These are phyloP conservation scores for Suhomyces coccinellae DNA, from an alignment of 1,139 yeast genomes.

Conservation along the genomic window DNA sequence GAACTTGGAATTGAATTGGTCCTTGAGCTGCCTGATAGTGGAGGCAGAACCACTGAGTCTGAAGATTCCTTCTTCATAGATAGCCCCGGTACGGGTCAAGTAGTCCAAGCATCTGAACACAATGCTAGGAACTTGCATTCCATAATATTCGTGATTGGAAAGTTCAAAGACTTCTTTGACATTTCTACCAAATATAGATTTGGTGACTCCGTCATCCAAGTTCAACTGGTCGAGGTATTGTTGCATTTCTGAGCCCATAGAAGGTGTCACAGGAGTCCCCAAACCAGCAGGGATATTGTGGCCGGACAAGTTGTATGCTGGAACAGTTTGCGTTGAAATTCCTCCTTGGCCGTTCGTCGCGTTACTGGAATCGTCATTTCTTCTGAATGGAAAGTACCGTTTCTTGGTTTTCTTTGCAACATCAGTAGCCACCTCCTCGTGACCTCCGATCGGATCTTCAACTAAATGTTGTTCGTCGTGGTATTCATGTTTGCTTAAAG, in stretches of 20 bases:
- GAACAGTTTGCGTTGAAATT: not conserved
- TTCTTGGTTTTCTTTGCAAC: conserved; percentile 45
- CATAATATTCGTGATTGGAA: conserved; percentile 49
- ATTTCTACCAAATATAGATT: conserved; percentile 65
- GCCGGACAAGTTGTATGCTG: not conserved
- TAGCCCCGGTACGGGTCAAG: conserved; percentile 65
- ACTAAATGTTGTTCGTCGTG: conserved; percentile 6
- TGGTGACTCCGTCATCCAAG: conserved; percentile 37
- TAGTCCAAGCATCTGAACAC: conserved; percentile 75
- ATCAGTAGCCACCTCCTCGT: conserved; percentile 6
- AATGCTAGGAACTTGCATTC: conserved; percentile 67
- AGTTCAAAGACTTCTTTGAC: conserved; percentile 52
- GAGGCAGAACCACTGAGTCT: conserved; percentile 89
- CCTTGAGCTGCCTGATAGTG: conserved; percentile 70
- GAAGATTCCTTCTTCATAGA: conserved; percentile 87
- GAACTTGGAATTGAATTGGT: conserved; percentile 58
- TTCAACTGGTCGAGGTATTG: conserved; percentile 42
- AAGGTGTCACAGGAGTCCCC: conserved; percentile 7
- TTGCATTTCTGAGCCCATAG: conserved; percentile 24
- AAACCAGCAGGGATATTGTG: not conserved
- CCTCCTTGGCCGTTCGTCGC: not conserved
- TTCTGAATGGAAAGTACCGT: conserved; percentile 61
- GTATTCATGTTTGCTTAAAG: conserved; percentile 5
- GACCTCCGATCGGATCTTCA: conserved; percentile 7
- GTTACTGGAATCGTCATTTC: conserved; percentile 18